A percentile compares a stretch with the other conserved stretches of the same genome.
phyloP scores from a whole-genome alignment of 768 basidiomycete species.

The Boletus subcaerulescens region DNA sequence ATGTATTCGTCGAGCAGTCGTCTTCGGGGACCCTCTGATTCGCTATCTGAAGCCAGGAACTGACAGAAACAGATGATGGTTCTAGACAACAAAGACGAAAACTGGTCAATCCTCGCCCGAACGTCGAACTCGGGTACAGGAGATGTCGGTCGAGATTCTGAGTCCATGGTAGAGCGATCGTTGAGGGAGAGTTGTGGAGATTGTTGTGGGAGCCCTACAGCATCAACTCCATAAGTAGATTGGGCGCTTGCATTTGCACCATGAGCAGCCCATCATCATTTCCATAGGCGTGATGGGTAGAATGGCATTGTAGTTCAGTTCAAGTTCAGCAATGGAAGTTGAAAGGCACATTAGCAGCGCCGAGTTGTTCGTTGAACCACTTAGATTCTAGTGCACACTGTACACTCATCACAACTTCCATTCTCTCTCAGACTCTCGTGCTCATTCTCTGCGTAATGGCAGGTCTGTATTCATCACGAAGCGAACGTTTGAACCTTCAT shows the following conservation, averaged over 20 bases:
- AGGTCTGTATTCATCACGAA: too few species aligned
- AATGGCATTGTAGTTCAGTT: too few species aligned
- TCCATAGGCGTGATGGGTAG: too few species aligned
- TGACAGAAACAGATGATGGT: slow-evolving; percentile 28
- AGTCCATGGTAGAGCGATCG: slow-evolving; percentile 10
- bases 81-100: slow-evolving; percentile 17
- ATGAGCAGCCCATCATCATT: too few species aligned
- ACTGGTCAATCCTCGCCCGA: slow-evolving; percentile 21
- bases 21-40: slow-evolving; percentile 21
- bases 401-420: too few species aligned
- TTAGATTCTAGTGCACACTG: too few species aligned
- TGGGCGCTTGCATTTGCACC: slow-evolving; percentile 3
- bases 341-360: too few species aligned
- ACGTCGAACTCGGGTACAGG: slow-evolving; percentile 15
- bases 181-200: neutral
- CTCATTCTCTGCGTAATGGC: too few species aligned
- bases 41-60: slow-evolving; percentile 25
- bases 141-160: neutral
- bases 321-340: too few species aligned
- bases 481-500: too few species aligned
- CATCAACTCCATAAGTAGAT: slow-evolving; percentile 6
- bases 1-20: slow-evolving; percentile 27
- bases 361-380: too few species aligned
- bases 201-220: neutral
- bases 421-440: too few species aligned